Evolutionary conservation across 2,329 filamentous ascomycete species (phyloP).

Genomic region (Cordyceps sp.): DNA sequence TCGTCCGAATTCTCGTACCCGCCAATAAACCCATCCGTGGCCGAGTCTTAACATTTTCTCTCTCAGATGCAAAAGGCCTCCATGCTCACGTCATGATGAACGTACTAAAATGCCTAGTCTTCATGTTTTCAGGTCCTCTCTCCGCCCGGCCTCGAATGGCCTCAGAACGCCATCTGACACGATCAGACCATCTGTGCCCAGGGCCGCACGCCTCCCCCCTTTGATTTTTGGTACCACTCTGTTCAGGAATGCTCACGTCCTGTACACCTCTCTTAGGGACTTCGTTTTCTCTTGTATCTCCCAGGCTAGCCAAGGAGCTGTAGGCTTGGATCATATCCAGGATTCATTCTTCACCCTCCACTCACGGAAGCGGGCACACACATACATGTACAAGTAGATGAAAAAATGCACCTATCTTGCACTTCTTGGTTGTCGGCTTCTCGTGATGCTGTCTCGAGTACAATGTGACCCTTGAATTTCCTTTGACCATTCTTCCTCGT

Average conservation of each 20-base stretch:
- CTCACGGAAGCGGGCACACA: too few species aligned
- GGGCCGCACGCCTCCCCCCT: too few species aligned
- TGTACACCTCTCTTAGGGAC: not conserved
- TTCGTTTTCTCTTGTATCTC: not conserved
- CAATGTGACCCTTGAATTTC: too few species aligned
- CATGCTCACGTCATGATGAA: constrained; percentile 3
- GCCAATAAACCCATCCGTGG: constrained; percentile 1
- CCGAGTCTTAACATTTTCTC: constrained; percentile 1
- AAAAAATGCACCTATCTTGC: too few species aligned
- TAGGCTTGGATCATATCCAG: constrained; percentile 3
- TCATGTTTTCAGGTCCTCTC: not conserved
- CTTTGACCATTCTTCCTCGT: too few species aligned
- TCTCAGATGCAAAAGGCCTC: constrained; percentile 3
- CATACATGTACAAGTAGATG: too few species aligned
- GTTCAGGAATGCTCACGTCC: constrained; percentile 1
- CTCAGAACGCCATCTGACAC: too few species aligned
- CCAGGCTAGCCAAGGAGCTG: constrained; percentile 2
- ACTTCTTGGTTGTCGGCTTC: too few species aligned
- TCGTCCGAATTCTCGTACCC: constrained; percentile 2
- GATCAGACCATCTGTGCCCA: too few species aligned
- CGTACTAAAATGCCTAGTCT: constrained; percentile 1
- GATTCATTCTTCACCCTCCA: not conserved
- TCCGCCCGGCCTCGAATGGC: not conserved
- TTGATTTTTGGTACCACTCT: too few species aligned
- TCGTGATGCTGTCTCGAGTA: too few species aligned